These are phyloP conservation scores for Metarhizium rileyi DNA, from an alignment of 2,329 filamentous ascomycete genomes.

Conservation along the genomic window DNA sequence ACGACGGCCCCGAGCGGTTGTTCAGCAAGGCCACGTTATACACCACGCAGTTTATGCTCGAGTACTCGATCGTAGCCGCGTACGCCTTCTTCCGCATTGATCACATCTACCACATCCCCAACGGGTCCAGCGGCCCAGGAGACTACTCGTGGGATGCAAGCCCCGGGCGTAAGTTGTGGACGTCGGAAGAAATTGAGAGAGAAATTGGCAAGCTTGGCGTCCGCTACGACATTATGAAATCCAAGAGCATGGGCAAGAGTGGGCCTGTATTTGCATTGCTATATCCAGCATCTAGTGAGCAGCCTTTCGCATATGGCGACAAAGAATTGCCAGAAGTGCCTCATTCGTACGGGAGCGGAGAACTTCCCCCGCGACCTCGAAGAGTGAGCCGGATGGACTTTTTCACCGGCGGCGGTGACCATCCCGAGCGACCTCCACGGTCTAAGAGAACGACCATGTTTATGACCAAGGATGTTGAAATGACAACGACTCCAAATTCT, in stretches of 20 bases:
- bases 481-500: background rate
- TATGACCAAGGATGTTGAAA: background rate
- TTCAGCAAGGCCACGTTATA: slow-evolving; percentile 26
- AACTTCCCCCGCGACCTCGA: background rate
- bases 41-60: slow-evolving; percentile 23
- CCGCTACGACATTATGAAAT: slow-evolving; percentile 1
- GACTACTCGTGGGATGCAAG: background rate
- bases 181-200: background rate
- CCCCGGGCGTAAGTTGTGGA: background rate
- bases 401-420: background rate
- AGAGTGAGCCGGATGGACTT: background rate
- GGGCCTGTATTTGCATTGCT: background rate
- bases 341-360: background rate
- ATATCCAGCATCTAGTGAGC: background rate
- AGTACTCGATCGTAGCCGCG: slow-evolving; percentile 17
- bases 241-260: background rate
- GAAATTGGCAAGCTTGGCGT: slow-evolving; percentile 2
- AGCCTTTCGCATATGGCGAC: background rate
- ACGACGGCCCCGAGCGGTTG: slow-evolving; percentile 13
- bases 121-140: slow-evolving; percentile 11
- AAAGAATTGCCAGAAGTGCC: background rate
- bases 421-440: background rate
- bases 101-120: slow-evolving; percentile 19
- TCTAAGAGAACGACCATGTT: background rate
- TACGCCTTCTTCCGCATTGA: slow-evolving; percentile 21